Base-by-base conservation (phyloP, 2,329 filamentous ascomycete genomes). In the Emydomyces testavorans region DNA sequence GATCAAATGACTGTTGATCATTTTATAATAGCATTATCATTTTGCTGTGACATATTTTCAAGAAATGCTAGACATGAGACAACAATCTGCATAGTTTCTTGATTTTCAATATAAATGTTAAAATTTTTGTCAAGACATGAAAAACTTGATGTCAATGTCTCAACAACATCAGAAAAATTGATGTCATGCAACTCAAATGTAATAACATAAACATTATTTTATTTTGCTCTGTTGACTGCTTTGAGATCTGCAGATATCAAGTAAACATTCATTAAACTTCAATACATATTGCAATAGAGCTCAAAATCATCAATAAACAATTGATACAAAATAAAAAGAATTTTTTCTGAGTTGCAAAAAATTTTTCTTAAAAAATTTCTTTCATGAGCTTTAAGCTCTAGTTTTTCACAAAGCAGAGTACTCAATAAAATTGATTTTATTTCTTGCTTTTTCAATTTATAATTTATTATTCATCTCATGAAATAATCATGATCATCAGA, bases 231-330 rank as follows among this genome's bases (percentile, higher is more conserved):
- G 4, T 39, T 20, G 2, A 10, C 6, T 6, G 4, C 18, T 2
- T 2, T 2, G 6, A 43, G 20, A 2, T 2, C 3, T 2, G 40
- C 40, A 4, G 31, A 13, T 6, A 43, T 43, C 40, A 43, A 11
- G 20, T 45, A 45, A 2, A 45, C 5, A 2, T 29, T 20, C 3
- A 20, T 35, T 2, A 45, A 5, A n/a, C 6, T 23, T 13, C 26
- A n/a, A 20, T 32, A 36, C 20, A 45, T 45, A 10, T 20, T 34
- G 6, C 31, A 13, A 45, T 45, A 45, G 6, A 45, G 28, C 3
- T 29, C 42, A 23, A 45, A 45, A 2, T 29, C 42, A 21, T 23
- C 42, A 15, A 45, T 45, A n/a, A 45, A 45, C 18, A 45, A 23
- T 6, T 35, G 28, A n/a, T 10, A 45, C 2, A 29, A 20, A 36